These are phyloP conservation scores for Diaporthe aspalathi DNA, from an alignment of 2,329 filamentous ascomycete species.

Conservation along the genomic window DNA sequence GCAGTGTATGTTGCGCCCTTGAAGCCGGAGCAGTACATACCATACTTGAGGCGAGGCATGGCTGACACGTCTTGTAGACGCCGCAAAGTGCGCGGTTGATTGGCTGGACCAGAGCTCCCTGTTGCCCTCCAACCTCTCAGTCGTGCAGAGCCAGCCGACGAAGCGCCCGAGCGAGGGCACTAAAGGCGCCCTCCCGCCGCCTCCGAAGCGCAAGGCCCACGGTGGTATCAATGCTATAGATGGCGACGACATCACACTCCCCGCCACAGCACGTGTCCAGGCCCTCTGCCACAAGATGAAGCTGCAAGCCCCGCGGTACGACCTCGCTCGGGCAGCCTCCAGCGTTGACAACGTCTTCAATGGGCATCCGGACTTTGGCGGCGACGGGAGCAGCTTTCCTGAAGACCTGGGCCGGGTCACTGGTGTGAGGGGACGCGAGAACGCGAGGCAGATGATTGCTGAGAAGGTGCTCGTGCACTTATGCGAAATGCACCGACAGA, in stretches of 20 bases:
- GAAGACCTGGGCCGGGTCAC: slow-evolving; percentile 48
- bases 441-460: slow-evolving; percentile 54
- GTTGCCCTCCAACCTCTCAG: slow-evolving; percentile 43
- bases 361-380: slow-evolving; percentile 51
- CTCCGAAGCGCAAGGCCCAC: slow-evolving; percentile 32
- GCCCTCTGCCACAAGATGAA: slow-evolving; percentile 50
- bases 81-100: slow-evolving; percentile 59
- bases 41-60: no score
- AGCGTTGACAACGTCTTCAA: slow-evolving; percentile 48
- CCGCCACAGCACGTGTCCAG: slow-evolving; percentile 45
- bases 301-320: slow-evolving; percentile 51
- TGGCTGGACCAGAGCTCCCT: slow-evolving; percentile 51
- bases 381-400: slow-evolving; percentile 46
- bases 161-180: background rate
- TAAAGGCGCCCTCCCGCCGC: background rate
- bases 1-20: slow-evolving; percentile 46
- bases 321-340: slow-evolving; percentile 38
- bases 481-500: slow-evolving; percentile 40
- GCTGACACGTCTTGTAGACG: slow-evolving; percentile 44
- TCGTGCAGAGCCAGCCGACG: background rate
- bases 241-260: slow-evolving; percentile 32
- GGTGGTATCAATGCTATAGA: slow-evolving; percentile 3
- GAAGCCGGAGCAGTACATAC: background rate
- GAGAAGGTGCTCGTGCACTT: slow-evolving; percentile 54
- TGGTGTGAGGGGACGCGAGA: slow-evolving; percentile 49